These are phyloP conservation scores for Fusarium oligoseptatum DNA, from an alignment of 2,329 filamentous ascomycete genomes.

Conservation along the genomic window DNA sequence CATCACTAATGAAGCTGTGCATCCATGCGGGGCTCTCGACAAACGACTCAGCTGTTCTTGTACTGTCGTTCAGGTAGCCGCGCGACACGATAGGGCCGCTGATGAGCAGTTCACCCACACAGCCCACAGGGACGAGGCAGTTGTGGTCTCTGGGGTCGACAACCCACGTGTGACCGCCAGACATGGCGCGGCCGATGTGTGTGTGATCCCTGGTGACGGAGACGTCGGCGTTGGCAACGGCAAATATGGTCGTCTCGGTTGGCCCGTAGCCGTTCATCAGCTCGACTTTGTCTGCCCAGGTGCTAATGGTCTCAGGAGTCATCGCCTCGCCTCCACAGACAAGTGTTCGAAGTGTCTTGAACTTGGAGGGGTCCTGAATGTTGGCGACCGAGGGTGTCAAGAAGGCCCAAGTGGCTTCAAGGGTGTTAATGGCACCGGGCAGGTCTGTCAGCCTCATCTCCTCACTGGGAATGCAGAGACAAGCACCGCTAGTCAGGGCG, in stretches of 20 bases:
- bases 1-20: neutral
- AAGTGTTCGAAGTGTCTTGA: conserved; percentile 25
- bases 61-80: conserved; percentile 17
- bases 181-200: conserved; percentile 20
- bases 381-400: conserved; percentile 43
- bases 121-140: conserved; percentile 27
- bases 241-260: conserved; percentile 35
- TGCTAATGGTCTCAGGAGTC: conserved; percentile 23
- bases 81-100: conserved; percentile 31
- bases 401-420: conserved; percentile 38
- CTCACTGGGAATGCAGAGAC: conserved; percentile 42
- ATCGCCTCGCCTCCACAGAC: conserved; percentile 42
- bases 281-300: conserved; percentile 33
- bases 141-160: conserved; percentile 37
- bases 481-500: conserved; percentile 28
- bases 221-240: conserved; percentile 13
- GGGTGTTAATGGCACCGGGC: conserved; percentile 24
- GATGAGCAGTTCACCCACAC: conserved; percentile 38
- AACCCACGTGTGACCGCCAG: conserved; percentile 28
- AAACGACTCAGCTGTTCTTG: conserved; percentile 3
- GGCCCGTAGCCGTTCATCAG: conserved; percentile 44
- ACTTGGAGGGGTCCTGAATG: conserved; percentile 35
- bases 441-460: conserved; percentile 37
- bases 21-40: conserved; percentile 20
- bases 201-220: neutral